These are phyloP conservation scores for Neurospora hispaniola DNA, from an alignment of 495 filamentous ascomycete genomes.

Conservation along the genomic window DNA sequence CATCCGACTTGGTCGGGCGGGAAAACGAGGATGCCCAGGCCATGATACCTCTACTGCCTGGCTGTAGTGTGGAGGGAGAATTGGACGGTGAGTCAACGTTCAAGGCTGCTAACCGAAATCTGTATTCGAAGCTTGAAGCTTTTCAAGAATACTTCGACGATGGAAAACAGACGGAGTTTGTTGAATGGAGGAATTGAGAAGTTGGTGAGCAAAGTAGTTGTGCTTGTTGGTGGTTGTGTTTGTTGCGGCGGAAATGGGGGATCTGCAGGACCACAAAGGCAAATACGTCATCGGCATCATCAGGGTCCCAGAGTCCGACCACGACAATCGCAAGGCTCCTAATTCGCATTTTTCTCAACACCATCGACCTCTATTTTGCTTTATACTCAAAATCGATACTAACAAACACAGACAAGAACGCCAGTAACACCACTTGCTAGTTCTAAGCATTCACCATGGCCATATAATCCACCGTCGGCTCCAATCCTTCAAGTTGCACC, in stretches of 20 bases:
- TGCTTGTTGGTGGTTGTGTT: neutral
- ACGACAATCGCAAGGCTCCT: neutral
- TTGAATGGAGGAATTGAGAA: neutral
- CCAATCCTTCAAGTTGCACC: neutral
- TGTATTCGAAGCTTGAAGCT: neutral
- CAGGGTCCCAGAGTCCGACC: neutral
- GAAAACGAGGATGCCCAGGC: slow-evolving; percentile 32
- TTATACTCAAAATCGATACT: neutral
- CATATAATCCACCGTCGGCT: slow-evolving; percentile 19
- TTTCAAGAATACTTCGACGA: neutral
- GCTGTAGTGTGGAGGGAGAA: too few species aligned
- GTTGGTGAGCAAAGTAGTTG: neutral
- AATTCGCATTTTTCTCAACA: neutral
- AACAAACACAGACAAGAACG: neutral
- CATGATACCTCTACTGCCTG: slow-evolving; percentile 4
- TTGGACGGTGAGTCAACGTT: too few species aligned
- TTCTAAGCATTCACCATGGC: slow-evolving; percentile 16
- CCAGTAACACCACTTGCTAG: neutral
- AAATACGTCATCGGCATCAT: neutral
- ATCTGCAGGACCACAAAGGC: neutral
- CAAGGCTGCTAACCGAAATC: neutral
- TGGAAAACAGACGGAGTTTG: neutral
- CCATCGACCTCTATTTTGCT: neutral
- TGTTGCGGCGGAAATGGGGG: neutral
- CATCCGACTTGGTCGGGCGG: slow-evolving; percentile 24